Base-by-base conservation (phyloP, 2,329 filamentous ascomycete genomes). In the Fusarium sp. region DNA sequence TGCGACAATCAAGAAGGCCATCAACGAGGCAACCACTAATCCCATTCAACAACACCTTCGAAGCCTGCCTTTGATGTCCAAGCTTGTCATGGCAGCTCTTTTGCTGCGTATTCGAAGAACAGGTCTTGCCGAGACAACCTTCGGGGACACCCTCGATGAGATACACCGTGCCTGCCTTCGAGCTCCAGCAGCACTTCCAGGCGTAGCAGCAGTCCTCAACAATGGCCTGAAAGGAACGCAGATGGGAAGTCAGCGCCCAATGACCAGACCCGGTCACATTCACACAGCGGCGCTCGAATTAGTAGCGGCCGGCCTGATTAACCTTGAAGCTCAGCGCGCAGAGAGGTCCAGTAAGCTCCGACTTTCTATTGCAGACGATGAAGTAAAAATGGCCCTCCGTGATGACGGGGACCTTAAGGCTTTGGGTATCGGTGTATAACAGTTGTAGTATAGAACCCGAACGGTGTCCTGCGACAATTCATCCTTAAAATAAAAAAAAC, bases 11-110 rank as follows among this genome's bases (percentile, higher is more conserved):
- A 97, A 97, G 82, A 91, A 94, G 79, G 96, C 96, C 40, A 98
- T 99, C 82, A 94, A 93, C 78, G 96, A 99, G 84, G 95, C 96
- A 9, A 98, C 96, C 2, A 95, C 93, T 8, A 97, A 94, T 64
- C 96, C 96, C 4, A 86, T 98, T 65, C 96, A 98, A 80, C 94
- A 96, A 80, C 95, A 95, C 79, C 88, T 99, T 40, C 93, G 94
- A 56, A 89, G 91, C 23, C 88, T 98, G 28, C 94, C 96, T 0
- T 87, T 98, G 46, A 89, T 92, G 32, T 91, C 92, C 18, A 98
- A 98, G 79, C 86, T 98, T 40, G 91, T 98, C 75, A 90, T 99
- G 59, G 92, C 94, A 4, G 94, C 95, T 11, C 85, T 99, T 21
- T 83, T 98, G 42, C 89, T 94, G 33, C 89, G 94, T 32, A 91